Percentiles rank a stretch among this genome's conserved stretches.
phyloP scores from a whole-genome alignment of 2,329 filamentous ascomycete genomes.

The Davidsoniella eucalypti region DNA sequence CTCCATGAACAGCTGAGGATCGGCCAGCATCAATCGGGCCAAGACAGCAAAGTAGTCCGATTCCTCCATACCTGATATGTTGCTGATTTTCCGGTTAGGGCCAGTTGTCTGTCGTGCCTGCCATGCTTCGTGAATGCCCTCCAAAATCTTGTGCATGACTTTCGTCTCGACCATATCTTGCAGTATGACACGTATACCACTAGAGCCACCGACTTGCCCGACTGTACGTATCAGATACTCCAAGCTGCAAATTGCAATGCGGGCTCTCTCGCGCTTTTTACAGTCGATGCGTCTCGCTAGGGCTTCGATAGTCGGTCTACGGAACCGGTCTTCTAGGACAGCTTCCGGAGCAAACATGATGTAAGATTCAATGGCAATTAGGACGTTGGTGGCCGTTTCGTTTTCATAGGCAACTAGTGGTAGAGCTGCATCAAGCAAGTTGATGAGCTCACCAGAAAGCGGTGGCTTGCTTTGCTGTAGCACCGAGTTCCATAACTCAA shows the following conservation, averaged over 20 bases:
- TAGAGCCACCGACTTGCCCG: constrained; percentile 41
- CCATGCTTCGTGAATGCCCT: constrained; percentile 50
- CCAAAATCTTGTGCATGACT: constrained; percentile 46
- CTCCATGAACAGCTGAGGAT: constrained; percentile 50
- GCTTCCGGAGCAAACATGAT: constrained; percentile 53
- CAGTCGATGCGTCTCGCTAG: constrained; percentile 34
- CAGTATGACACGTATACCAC: constrained; percentile 45
- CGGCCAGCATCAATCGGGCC: constrained; percentile 58
- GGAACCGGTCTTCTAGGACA: constrained; percentile 40
- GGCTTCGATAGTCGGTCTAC: constrained; percentile 31
- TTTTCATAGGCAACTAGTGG: constrained; percentile 51
- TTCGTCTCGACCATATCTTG: constrained; percentile 48
- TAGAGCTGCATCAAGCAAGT: constrained; percentile 45
- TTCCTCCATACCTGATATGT: constrained; percentile 59
- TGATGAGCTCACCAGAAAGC: constrained; percentile 42
- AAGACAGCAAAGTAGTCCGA: constrained; percentile 77
- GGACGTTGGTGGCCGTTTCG: constrained; percentile 42
- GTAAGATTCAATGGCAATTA: constrained; percentile 54
- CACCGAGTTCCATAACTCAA: constrained; percentile 76
- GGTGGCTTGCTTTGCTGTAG: constrained; percentile 48
- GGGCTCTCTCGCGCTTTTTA: constrained; percentile 40
- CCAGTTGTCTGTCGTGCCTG: constrained; percentile 69
- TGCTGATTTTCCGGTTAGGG: constrained; percentile 52
- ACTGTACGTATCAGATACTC: constrained; percentile 50
- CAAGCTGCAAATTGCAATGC: constrained; percentile 41